phyloP scores from a whole-genome alignment of 345 rosid genomes.

The Salix dunnii region DNA sequence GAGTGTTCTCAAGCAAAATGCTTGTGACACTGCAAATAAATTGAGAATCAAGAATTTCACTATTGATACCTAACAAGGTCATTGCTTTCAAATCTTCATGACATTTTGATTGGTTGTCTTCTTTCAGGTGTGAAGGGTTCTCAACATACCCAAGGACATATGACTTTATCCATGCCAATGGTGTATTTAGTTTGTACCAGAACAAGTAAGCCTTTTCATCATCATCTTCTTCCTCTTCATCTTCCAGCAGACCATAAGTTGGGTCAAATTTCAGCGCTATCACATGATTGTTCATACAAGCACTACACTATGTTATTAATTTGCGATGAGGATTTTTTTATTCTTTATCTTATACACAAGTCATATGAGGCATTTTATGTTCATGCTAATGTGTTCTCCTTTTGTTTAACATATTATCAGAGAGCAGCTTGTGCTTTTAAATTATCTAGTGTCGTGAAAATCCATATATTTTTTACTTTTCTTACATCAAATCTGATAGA shows the following conservation, averaged over 20 bases:
- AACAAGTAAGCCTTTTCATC: slow-evolving; percentile 43
- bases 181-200: slow-evolving; percentile 73
- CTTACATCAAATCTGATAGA: not conserved
- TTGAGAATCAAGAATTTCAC: not conserved
- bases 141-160: slow-evolving; percentile 97
- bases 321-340: not conserved
- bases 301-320: not conserved
- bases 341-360: not conserved
- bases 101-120: slow-evolving; percentile 13
- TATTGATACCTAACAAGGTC: not conserved
- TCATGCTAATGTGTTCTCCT: not conserved
- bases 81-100: slow-evolving; percentile 1
- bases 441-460: not conserved
- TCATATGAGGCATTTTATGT: not conserved
- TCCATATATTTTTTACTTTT: not conserved
- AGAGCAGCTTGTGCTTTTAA: not conserved
- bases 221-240: not conserved
- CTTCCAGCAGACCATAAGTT: not conserved
- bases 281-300: not conserved
- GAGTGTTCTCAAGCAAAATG: not conserved
- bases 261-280: not conserved
- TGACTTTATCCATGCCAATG: slow-evolving; percentile 82
- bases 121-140: slow-evolving; percentile 94
- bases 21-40: not conserved
- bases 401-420: not conserved